phyloP scores from a whole-genome alignment of 2,329 filamentous ascomycete genomes.

The Colletotrichum euphorbiae region DNA sequence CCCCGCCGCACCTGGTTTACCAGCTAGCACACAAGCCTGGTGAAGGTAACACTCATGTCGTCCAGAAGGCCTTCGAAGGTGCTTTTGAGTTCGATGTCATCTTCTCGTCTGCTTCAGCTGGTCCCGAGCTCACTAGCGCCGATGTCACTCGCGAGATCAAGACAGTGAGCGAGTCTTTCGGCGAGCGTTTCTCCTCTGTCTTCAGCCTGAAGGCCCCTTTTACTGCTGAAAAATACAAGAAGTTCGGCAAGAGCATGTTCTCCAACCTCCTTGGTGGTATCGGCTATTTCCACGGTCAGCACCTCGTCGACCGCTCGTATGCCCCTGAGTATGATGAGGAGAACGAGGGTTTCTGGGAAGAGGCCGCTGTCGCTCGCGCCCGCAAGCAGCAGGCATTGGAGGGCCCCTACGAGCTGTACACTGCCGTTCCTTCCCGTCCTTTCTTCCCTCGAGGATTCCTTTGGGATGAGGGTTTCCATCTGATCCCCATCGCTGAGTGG shows the following conservation, averaged over 20 bases:
- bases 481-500: slow-evolving; percentile 92
- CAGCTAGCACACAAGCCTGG: slow-evolving; percentile 77
- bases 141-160: slow-evolving; percentile 78
- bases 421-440: slow-evolving; percentile 88
- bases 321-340: slow-evolving; percentile 96
- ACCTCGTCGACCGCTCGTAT: slow-evolving; percentile 89
- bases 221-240: slow-evolving; percentile 75
- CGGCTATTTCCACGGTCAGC: slow-evolving; percentile 92
- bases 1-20: slow-evolving; percentile 88
- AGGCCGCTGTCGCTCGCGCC: slow-evolving; percentile 81
- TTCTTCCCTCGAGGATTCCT: slow-evolving; percentile 98
- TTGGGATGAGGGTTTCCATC: slow-evolving; percentile 98
- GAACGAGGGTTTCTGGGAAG: slow-evolving; percentile 95
- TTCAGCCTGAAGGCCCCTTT: slow-evolving; percentile 84
- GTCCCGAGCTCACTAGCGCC: slow-evolving; percentile 65
- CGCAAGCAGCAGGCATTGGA: slow-evolving; percentile 77
- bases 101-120: slow-evolving; percentile 72
- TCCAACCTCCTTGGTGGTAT: slow-evolving; percentile 95
- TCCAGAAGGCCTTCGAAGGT: slow-evolving; percentile 93
- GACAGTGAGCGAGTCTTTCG: slow-evolving; percentile 74
- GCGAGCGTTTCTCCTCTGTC: slow-evolving; percentile 77
- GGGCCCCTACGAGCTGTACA: slow-evolving; percentile 89
- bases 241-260: slow-evolving; percentile 89
- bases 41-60: slow-evolving; percentile 82
- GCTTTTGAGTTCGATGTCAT: slow-evolving; percentile 93